Evolutionary conservation across 1,139 yeast species (phyloP), one percentile per base, ranked within the genome.

Genomic region (Yamadazyma sp.): DNA sequence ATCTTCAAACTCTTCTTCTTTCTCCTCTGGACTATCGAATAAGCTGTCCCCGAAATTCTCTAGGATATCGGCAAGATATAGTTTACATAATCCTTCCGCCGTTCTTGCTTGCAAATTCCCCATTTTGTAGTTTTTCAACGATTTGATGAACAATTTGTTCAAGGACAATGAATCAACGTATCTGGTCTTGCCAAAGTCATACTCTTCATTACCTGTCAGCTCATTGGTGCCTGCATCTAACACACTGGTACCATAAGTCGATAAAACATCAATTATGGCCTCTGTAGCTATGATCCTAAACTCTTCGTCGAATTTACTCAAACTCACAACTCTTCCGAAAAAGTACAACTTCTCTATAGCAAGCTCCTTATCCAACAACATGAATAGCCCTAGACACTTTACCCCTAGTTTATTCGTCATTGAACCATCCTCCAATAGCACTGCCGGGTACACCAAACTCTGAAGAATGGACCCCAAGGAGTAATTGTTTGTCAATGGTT

Each of bases 61-160:
- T 28, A 89, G 74, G 18, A 87, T 76, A 48, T 87, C 95, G 11
- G 92, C 87, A 39, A 92, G 69, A 51, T 84, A 79, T 38, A 92
- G 66, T 61, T 92, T 91, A 54, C 92, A 87, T 20, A 91, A 66
- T 0, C 96, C 95, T 54, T 87, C 95, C 0, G 94, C 96, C 5
- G 92, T 87, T 1, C 80, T 70, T 1, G 92, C 82, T 57, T 87
- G 96, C 18, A 88, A 72, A 31, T 76, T 78, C 0, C 86, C 85
- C 53, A 77, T 68, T 5, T 77, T 79, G 31, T 66, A 68, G 42
- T 78, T 72, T 45, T 76, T 76, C 47, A 89, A 66, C 1, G 85
- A 78, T 54, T 82, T 78, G 63, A 80, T 82, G 48, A 85, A 83
- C 35, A 86, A 66, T 53, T 83, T 79, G 46, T 86, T 86, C 49